These are phyloP conservation scores for Fusarium proliferatum DNA, from an alignment of 2,329 filamentous ascomycete species.

Conservation along the genomic window DNA sequence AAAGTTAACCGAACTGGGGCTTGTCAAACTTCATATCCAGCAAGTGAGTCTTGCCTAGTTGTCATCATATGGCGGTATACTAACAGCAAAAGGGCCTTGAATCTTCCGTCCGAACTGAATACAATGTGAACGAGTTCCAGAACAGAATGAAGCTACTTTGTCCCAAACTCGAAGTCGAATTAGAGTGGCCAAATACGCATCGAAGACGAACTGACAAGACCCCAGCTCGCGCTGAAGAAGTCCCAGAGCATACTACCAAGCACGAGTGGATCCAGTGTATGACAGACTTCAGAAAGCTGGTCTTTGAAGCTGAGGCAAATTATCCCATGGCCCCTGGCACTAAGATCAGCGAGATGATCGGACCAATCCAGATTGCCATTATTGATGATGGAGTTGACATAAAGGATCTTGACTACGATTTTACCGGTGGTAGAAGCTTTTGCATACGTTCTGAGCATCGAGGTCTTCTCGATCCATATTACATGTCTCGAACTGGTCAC, in stretches of 20 bases:
- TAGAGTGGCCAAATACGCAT: background rate
- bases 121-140: background rate
- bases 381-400: conserved; percentile 55
- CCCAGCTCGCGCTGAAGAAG: conserved; percentile 10
- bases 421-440: conserved; percentile 45
- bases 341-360: conserved; percentile 14
- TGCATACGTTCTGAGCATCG: conserved; percentile 4
- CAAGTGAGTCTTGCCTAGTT: background rate
- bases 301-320: conserved; percentile 36
- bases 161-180: background rate
- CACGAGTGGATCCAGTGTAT: conserved; percentile 45
- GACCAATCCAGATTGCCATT: conserved; percentile 48
- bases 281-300: conserved; percentile 35
- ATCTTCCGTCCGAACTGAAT: background rate
- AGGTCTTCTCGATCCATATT: conserved; percentile 30
- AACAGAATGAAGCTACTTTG: background rate
- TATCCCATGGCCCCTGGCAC: background rate
- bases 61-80: rapidly evolving
- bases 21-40: background rate
- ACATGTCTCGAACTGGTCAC: conserved; percentile 44
- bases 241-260: conserved; percentile 28
- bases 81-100: background rate
- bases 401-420: conserved; percentile 41
- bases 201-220: background rate
- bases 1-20: background rate